Percentiles rank a stretch among this genome's conserved stretches.
These are phyloP conservation scores for Lavandula angustifolia DNA, from an alignment of 257 asterid genomes.

Conservation along the genomic window DNA sequence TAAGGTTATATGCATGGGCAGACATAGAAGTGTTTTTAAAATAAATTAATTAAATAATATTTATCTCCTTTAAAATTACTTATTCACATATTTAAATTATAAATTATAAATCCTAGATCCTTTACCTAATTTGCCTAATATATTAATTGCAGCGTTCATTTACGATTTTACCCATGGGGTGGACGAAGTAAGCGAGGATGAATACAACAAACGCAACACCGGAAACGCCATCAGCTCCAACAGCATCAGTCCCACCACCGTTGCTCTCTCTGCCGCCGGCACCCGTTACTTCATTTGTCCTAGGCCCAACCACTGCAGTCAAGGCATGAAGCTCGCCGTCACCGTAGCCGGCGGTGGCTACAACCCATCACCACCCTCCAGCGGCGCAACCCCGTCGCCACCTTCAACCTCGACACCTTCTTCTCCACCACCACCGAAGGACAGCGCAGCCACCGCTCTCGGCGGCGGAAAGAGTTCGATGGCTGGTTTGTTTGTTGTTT, in stretches of 20 bases:
- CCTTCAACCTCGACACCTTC: conserved; percentile 29
- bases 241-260: conserved; percentile 44
- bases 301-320: conserved; percentile 48
- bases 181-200: conserved; percentile 42
- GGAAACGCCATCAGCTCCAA: conserved; percentile 36
- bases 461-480: conserved; percentile 37
- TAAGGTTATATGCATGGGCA: no score
- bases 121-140: no score
- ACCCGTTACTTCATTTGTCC: conserved; percentile 59
- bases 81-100: no score
- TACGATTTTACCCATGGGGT: conserved; percentile 49
- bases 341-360: conserved; percentile 31
- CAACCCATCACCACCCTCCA: conserved; percentile 1
- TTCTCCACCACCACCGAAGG: conserved; percentile 30
- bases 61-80: no score
- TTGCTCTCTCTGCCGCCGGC: conserved; percentile 35
- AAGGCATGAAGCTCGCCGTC: conserved; percentile 58
- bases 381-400: conserved; percentile 29
- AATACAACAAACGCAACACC: conserved; percentile 42
- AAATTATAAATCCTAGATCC: no score
- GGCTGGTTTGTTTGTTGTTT: conserved; percentile 39
- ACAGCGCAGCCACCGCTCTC: conserved; percentile 30
- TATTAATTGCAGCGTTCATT: conserved; percentile 49
- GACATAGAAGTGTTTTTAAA: no score
- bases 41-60: no score